These are phyloP conservation scores for Lactarius evosmus DNA, from an alignment of 768 basidiomycete species.

Conservation along the genomic window DNA sequence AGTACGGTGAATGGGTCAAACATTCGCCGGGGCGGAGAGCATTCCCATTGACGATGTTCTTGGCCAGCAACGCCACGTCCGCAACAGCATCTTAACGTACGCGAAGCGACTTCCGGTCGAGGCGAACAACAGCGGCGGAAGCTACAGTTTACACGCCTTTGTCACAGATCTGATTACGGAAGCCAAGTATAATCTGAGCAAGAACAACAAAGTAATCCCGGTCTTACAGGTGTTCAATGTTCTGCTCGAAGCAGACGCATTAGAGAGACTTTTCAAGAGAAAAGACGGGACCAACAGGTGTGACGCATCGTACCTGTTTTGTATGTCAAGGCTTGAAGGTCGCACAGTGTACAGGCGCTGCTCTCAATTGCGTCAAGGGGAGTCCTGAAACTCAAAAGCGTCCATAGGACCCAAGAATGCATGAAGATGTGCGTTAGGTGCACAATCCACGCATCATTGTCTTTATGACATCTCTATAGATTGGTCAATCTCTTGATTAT, in stretches of 20 bases:
- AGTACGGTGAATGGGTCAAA: slow-evolving; percentile 62
- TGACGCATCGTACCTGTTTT: slow-evolving; percentile 26
- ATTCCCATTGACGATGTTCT: slow-evolving; percentile 25
- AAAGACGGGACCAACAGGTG: slow-evolving; percentile 52
- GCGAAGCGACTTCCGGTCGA: slow-evolving; percentile 49
- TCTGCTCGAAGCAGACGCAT: slow-evolving; percentile 64
- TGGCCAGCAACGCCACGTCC: slow-evolving; percentile 63
- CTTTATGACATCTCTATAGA: slow-evolving; percentile 39
- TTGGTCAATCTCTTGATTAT: slow-evolving; percentile 61
- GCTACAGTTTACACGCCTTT: slow-evolving; percentile 51
- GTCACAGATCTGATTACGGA: slow-evolving; percentile 55
- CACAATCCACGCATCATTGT: neutral
- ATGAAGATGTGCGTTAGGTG: slow-evolving; percentile 71
- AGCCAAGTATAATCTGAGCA: slow-evolving; percentile 49
- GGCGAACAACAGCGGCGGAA: slow-evolving; percentile 28
- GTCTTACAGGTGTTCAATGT: slow-evolving; percentile 71
- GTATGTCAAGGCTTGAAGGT: neutral
- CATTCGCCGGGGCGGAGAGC: slow-evolving; percentile 24
- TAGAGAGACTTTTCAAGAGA: slow-evolving; percentile 48
- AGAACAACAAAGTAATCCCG: slow-evolving; percentile 79
- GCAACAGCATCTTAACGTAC: slow-evolving; percentile 58
- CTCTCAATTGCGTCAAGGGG: slow-evolving; percentile 58
- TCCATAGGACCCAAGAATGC: slow-evolving; percentile 74
- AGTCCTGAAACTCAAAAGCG: slow-evolving; percentile 68
- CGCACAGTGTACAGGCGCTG: slow-evolving; percentile 50